These are phyloP conservation scores for Imleria badia DNA, from an alignment of 768 basidiomycete genomes.

Conservation along the genomic window DNA sequence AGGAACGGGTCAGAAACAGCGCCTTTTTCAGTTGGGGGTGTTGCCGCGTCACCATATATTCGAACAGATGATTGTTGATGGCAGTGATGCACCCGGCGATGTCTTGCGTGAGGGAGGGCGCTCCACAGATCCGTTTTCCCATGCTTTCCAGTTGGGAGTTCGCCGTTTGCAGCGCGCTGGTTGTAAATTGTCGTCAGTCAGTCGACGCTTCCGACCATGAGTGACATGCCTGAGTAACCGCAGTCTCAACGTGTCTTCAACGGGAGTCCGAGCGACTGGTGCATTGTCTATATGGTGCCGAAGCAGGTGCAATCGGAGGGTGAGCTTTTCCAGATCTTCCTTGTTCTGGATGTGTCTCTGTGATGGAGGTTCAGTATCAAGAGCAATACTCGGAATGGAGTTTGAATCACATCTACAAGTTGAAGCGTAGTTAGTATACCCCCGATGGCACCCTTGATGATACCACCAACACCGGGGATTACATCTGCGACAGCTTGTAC, in stretches of 20 bases:
- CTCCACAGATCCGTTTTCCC: neutral
- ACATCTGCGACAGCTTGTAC: too few species aligned
- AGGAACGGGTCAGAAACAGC: too few species aligned
- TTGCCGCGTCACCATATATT: neutral
- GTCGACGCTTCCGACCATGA: too few species aligned
- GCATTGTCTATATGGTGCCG: neutral
- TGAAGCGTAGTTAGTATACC: too few species aligned
- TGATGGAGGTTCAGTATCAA: too few species aligned
- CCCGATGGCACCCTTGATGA: too few species aligned
- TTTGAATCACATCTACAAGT: too few species aligned
- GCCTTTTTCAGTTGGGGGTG: too few species aligned
- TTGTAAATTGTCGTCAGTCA: too few species aligned
- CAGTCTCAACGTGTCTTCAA: neutral
- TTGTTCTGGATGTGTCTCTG: neutral
- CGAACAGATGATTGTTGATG: neutral
- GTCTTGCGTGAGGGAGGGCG: neutral
- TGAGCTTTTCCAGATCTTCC: neutral
- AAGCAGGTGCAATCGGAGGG: neutral
- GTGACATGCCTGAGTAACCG: neutral
- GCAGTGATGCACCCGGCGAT: neutral
- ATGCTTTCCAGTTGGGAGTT: neutral
- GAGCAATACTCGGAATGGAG: too few species aligned
- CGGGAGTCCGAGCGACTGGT: neutral
- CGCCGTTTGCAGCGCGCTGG: neutral
- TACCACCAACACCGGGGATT: too few species aligned